These are phyloP conservation scores for Trichosporon sp. DNA, from an alignment of 1,284 basidiomycete species.

Conservation along the genomic window DNA sequence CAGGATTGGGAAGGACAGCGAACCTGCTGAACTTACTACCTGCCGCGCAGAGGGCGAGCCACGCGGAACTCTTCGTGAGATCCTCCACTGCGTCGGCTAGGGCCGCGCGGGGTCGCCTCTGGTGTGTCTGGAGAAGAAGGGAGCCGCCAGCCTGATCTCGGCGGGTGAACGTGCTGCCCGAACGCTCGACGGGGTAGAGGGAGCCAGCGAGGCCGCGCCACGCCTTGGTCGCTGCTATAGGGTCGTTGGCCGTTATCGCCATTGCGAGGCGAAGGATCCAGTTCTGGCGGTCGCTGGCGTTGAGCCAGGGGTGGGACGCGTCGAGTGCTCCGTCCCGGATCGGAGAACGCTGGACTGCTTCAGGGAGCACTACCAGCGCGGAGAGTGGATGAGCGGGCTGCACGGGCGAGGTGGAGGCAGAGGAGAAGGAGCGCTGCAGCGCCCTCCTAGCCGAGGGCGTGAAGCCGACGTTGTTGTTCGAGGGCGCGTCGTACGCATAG, in stretches of 20 bases:
- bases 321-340: not conserved
- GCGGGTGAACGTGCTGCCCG: not conserved
- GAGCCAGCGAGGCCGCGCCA: not conserved
- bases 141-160: not conserved
- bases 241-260: not conserved
- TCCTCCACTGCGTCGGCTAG: not conserved
- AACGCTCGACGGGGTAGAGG: not conserved
- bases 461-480: not conserved
- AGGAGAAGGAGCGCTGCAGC: constrained; percentile 6
- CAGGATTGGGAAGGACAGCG: not conserved
- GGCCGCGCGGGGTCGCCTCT: not conserved
- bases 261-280: not conserved
- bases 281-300: not conserved
- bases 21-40: not conserved
- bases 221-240: not conserved
- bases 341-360: not conserved
- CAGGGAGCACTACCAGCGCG: not conserved
- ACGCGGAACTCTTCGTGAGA: not conserved
- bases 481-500: not conserved
- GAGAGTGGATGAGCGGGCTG: not conserved
- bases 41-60: not conserved
- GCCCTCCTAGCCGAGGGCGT: not conserved
- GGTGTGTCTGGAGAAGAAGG: not conserved
- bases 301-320: not conserved
- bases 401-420: not conserved